These are phyloP conservation scores for Xylaria polymorpha DNA, from an alignment of 2,329 filamentous ascomycete species.

Conservation along the genomic window DNA sequence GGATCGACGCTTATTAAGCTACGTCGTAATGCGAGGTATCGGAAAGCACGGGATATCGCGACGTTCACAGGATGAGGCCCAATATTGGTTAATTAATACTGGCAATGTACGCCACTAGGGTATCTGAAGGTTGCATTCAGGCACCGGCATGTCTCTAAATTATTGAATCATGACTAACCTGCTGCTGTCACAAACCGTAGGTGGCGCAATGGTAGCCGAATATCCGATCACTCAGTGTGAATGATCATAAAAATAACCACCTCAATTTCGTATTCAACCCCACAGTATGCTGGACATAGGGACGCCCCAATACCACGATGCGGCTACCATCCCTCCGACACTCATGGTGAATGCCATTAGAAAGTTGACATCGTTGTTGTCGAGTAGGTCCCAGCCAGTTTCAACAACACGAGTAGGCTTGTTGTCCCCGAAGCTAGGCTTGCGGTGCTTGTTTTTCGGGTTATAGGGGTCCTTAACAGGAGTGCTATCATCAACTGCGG, in stretches of 20 bases:
- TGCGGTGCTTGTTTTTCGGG: slow-evolving; percentile 61
- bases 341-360: slow-evolving; percentile 89
- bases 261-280: slow-evolving; percentile 31
- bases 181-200: neutral
- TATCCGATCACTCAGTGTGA: neutral
- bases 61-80: neutral
- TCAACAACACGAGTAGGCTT: slow-evolving; percentile 73
- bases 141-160: neutral
- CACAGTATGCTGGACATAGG: slow-evolving; percentile 59
- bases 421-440: slow-evolving; percentile 64
- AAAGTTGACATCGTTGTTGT: slow-evolving; percentile 97
- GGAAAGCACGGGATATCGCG: slow-evolving; percentile 3
- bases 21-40: neutral
- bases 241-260: neutral
- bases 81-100: slow-evolving; percentile 4
- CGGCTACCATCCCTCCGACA: slow-evolving; percentile 76
- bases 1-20: neutral
- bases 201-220: neutral
- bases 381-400: slow-evolving; percentile 78
- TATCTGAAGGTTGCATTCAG: neutral
- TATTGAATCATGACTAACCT: neutral
- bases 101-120: neutral
- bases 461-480: slow-evolving; percentile 60
- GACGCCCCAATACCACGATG: slow-evolving; percentile 69
- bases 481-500: slow-evolving; percentile 52